Base-by-base conservation (phyloP, 495 filamentous ascomycete genomes). In the Aspergillus indologenus region DNA sequence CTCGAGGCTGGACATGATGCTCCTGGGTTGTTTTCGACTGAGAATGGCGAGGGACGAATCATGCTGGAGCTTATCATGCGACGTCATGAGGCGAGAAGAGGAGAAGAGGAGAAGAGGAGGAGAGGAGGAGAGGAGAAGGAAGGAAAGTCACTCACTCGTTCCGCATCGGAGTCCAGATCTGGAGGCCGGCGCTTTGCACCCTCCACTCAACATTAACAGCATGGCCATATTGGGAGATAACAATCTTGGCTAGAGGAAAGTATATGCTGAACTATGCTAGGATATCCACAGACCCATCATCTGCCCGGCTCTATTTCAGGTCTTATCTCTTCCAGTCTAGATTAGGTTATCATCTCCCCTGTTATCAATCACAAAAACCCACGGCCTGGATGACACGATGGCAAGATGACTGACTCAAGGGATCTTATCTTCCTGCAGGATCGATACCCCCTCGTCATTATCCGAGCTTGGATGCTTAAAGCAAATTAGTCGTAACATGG, bases 391-490 rank as follows among this genome's bases (percentile, higher is more conserved):
- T 22, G n/a, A 18, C 45, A 29, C 18, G 19, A 47, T 12, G 45
- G 22, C n/a, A 5, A 22, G 5, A 9, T 47, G n/a, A n/a, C n/a
- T n/a, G n/a, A n/a, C n/a, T 18, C 29, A 0, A 19, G 14, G 21
- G 17, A 54, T 21, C 52, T 43, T 54, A 54, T 54, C 52, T 54
- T 26, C 40, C 50, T 26, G 47, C 47, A 50, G 47, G 47, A 50
- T 50, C 47, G 20, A 50, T 50, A 50, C 15, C 47, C n/a, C 21
- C 24, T 50, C 34, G 12, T 17, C 22, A 47, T 5, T 17, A 54
- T 44, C 48, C 29, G 44, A 40, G 17, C 46, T 45, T 19, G 15
- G 47, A 57, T 51, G 40, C 20, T 40, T n/a, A 18, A 2, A 53
- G 18, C 18, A 15, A 47, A 17, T 26, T 22, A 40, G 23, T 15